phyloP scores from a whole-genome alignment of 345 rosid genomes.

The Salix arbutifolia region DNA sequence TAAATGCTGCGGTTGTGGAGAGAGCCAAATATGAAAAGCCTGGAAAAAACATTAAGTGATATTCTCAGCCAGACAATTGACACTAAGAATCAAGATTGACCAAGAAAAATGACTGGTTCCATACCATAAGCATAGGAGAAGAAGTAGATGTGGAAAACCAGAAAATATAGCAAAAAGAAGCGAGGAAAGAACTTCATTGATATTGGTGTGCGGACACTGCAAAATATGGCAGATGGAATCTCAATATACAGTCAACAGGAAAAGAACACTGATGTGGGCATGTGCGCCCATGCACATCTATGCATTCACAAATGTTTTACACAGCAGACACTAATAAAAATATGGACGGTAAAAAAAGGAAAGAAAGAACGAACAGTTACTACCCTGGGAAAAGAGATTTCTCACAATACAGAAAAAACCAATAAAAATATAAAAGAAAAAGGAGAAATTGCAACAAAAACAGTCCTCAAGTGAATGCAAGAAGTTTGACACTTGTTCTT shows the following conservation, averaged over 20 bases:
- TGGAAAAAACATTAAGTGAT: slow-evolving; percentile 25
- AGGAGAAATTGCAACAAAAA: neutral
- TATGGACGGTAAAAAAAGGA: neutral
- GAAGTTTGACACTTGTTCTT: neutral
- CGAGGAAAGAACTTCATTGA: slow-evolving; percentile 99
- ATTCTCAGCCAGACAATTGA: neutral
- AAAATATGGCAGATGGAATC: slow-evolving; percentile 14
- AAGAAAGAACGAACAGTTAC: neutral
- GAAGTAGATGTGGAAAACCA: slow-evolving; percentile 97
- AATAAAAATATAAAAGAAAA: neutral
- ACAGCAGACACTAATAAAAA: neutral
- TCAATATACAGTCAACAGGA: slow-evolving; percentile 7
- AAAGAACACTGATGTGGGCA: neutral
- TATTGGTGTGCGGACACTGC: slow-evolving; percentile 97
- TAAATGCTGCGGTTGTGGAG: slow-evolving; percentile 82
- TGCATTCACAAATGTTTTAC: neutral
- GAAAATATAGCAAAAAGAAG: slow-evolving; percentile 91
- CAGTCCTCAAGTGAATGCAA: neutral
- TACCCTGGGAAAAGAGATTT: neutral
- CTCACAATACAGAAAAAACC: neutral
- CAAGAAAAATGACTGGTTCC: slow-evolving; percentile 6
- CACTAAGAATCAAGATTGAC: neutral
- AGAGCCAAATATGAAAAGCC: slow-evolving; percentile 97
- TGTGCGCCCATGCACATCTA: neutral
- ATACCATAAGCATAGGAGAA: slow-evolving; percentile 91